Conservation (phyloP, 768 basidiomycete genomes). For the Lepiota venenata region DNA sequence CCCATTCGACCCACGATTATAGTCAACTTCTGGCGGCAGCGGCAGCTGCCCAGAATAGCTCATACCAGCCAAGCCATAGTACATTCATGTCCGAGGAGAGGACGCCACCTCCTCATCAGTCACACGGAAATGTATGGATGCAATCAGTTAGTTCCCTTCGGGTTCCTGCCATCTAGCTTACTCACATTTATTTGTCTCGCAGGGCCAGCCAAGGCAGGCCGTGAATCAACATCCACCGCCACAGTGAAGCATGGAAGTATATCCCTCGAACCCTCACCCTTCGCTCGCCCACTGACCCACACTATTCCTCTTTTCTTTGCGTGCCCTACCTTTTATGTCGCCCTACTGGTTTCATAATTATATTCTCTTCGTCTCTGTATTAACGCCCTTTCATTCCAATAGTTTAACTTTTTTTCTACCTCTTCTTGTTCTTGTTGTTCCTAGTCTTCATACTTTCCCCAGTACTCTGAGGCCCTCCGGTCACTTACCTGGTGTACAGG, state of each 20-base stretch:
- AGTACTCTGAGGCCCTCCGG: too few species aligned
- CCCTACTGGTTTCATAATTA: not conserved
- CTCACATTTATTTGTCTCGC: not conserved
- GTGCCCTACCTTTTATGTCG: not conserved
- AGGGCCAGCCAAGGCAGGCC: slow-evolving; percentile 16
- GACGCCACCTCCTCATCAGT: slow-evolving; percentile 24
- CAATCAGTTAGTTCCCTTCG: not conserved
- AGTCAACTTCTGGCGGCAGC: slow-evolving; percentile 55
- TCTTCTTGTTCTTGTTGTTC: not conserved
- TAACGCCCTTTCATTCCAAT: not conserved
- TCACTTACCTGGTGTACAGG: too few species aligned
- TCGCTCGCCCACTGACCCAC: not conserved
- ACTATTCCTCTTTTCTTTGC: not conserved
- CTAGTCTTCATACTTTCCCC: too few species aligned
- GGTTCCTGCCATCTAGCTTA: not conserved
- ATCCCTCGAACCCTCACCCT: not conserved
- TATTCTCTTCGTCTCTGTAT: not conserved
- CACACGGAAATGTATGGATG: slow-evolving; percentile 19
- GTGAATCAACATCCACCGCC: slow-evolving; percentile 21
- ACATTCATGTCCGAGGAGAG: slow-evolving; percentile 71
- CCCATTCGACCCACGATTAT: slow-evolving; percentile 34
- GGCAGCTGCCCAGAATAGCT: slow-evolving; percentile 50
- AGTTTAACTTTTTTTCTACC: not conserved
- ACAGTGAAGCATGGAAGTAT: not conserved
- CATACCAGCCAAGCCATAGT: slow-evolving; percentile 54